Percentiles rank a stretch among this genome's conserved stretches.
Evolutionary conservation across 2,329 filamentous ascomycete species (phyloP).

Genomic region (Xylaria sp.): DNA sequence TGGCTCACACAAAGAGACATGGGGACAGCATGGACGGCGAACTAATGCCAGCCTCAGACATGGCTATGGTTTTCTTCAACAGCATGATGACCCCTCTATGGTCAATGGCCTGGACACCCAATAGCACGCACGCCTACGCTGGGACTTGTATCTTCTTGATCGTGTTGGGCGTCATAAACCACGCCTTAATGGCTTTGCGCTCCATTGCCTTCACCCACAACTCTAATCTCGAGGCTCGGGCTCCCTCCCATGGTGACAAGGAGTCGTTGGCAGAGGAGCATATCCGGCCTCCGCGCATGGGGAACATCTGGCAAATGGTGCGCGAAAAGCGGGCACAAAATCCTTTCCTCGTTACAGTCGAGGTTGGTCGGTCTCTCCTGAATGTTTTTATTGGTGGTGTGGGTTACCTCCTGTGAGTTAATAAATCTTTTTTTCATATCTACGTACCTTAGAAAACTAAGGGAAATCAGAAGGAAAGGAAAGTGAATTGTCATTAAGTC

Average conservation of each 20-base stretch:
- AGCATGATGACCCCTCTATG: constrained; percentile 73
- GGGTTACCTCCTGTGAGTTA: constrained; percentile 48
- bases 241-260: constrained; percentile 12
- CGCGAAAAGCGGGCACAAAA: constrained; percentile 38
- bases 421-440: constrained; percentile 6
- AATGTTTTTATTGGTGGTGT: constrained; percentile 47
- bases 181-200: constrained; percentile 72
- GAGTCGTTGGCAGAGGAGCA: constrained; percentile 23
- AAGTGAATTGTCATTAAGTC: not conserved
- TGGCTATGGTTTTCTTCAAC: constrained; percentile 61
- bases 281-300: constrained; percentile 31
- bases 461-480: no score
- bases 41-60: constrained; percentile 44
- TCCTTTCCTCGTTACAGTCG: constrained; percentile 45
- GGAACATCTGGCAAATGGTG: constrained; percentile 37
- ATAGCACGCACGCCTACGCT: constrained; percentile 76
- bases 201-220: constrained; percentile 39
- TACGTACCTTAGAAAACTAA: no score
- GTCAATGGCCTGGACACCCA: constrained; percentile 78
- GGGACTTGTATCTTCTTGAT: constrained; percentile 94
- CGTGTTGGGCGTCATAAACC: constrained; percentile 75
- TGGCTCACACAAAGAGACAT: constrained; percentile 22
- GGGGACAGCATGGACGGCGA: constrained; percentile 27
- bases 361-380: constrained; percentile 42
- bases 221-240: constrained; percentile 20